Base-by-base conservation (phyloP, 306 rosid species). In the Rosa multiflora region DNA sequence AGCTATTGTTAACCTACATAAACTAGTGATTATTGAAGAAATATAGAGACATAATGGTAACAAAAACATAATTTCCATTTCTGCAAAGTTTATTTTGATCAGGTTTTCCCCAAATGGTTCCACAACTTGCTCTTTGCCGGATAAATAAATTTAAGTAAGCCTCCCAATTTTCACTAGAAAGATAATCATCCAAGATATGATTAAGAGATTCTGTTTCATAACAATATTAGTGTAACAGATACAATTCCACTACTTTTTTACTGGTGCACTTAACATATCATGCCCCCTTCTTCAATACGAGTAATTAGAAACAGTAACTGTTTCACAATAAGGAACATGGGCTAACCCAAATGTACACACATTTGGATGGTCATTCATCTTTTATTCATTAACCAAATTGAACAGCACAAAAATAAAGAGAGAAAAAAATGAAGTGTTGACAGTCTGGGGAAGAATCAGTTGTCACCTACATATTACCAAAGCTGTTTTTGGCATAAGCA, bases 401-500 rank as follows among this genome's bases (percentile, higher is more conserved):
- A 26, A 15, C 17, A 61, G 29, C 13, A n/a, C 6, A 42, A 74
- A 10, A 23, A 23, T 23, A 23, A 23, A 23, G 26, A 23, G 26
- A 23, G 26, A 23, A 23, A 23, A 23, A 23, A 6, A 48, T 48
- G 12, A 5, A 63, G 47, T 26, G 15, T 14, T 14, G 1, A 39
- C 29, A 53, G 72, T 66, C 13, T 5, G 58, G 61, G 44, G 49
- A 56, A 58, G 69, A 76, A 78, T 35, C 71, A 72, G 72, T 74
- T 40, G 79, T 68, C 74, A 67, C 98, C 53, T 95, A 95, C 99
- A 92, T 85, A 85, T 95, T 95, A 66, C 99, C 98, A 17, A 91
- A 95, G 90, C 98, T 95, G 86, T 95, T 95, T 89, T 95, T 95
- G 5, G 99, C 99, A 82, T 91, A 92, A 80, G 98, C 98, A 83